phyloP scores from a whole-genome alignment of 371 early-diverging fungal genomes.

The Mucor velutinosus region DNA sequence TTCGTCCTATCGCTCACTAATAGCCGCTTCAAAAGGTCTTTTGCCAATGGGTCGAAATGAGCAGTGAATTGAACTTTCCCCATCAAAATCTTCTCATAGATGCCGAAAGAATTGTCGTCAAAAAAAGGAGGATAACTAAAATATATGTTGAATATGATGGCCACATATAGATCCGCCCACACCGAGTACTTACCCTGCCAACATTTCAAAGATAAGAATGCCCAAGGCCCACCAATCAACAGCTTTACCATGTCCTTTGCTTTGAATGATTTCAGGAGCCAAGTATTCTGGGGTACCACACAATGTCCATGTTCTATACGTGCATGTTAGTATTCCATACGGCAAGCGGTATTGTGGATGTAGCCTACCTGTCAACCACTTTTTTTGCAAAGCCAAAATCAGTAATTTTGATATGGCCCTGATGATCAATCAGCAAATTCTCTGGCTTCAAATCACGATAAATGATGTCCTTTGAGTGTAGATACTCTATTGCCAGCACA shows the following conservation, averaged over 20 bases:
- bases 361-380: conserved; percentile 35
- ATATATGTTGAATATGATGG: not conserved
- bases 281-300: conserved; percentile 99
- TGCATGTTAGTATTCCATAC: not conserved
- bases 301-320: conserved; percentile 83
- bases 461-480: conserved; percentile 81
- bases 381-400: conserved; percentile 95
- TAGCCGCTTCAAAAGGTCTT: conserved; percentile 88
- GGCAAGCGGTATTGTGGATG: not conserved
- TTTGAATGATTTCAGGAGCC: conserved; percentile 96
- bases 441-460: conserved; percentile 92
- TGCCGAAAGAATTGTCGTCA: conserved; percentile 88
- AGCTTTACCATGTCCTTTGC: conserved; percentile 92
- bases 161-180: not conserved
- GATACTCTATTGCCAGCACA: conserved; percentile 71
- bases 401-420: conserved; percentile 91
- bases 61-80: conserved; percentile 87
- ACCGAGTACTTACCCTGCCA: conserved; percentile 62
- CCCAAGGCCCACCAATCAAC: conserved; percentile 99
- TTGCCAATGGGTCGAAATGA: conserved; percentile 85
- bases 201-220: conserved; percentile 93
- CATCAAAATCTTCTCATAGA: conserved; percentile 91
- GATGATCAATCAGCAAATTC: conserved; percentile 76
- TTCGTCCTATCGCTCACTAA: conserved; percentile 88
- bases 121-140: conserved; percentile 90